Conservation (phyloP, 2,329 filamentous ascomycete genomes). For the Cladophialophora immunda region DNA sequence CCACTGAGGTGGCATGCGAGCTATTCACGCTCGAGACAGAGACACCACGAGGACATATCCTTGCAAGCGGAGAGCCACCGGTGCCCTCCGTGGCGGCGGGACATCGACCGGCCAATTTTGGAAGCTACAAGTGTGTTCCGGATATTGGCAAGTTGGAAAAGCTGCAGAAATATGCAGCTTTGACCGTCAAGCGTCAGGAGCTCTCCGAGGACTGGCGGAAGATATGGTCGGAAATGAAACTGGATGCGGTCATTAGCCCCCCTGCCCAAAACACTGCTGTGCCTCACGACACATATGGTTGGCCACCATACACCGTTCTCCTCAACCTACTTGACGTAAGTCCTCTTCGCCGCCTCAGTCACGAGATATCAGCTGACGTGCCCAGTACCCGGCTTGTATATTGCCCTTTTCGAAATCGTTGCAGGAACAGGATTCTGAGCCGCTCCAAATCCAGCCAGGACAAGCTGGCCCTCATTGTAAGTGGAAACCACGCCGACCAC, state of each 20-base stretch:
- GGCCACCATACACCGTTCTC: slow-evolving; percentile 56
- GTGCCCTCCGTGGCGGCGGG: slow-evolving; percentile 36
- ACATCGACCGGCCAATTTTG: slow-evolving; percentile 19
- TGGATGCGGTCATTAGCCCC: slow-evolving; percentile 62
- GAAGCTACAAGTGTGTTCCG: slow-evolving; percentile 35
- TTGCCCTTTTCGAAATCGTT: slow-evolving; percentile 35
- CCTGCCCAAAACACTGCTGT: slow-evolving; percentile 61
- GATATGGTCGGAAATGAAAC: slow-evolving; percentile 51
- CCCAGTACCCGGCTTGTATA: slow-evolving; percentile 36
- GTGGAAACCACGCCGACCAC: slow-evolving; percentile 16
- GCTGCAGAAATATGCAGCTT: slow-evolving; percentile 53
- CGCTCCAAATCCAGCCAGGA: slow-evolving; percentile 24
- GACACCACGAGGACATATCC: slow-evolving; percentile 32
- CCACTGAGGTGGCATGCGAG: slow-evolving; percentile 39
- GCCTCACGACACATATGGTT: slow-evolving; percentile 54
- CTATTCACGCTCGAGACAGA: slow-evolving; percentile 41
- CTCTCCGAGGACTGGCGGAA: slow-evolving; percentile 54
- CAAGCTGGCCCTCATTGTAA: slow-evolving; percentile 39
- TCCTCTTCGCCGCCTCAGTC: slow-evolving; percentile 14
- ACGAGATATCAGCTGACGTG: slow-evolving; percentile 11
- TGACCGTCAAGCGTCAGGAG: slow-evolving; percentile 51
- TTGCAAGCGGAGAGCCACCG: slow-evolving; percentile 42
- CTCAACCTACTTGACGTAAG: slow-evolving; percentile 63
- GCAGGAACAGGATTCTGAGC: slow-evolving; percentile 29
- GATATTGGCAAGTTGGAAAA: slow-evolving; percentile 46